These are phyloP conservation scores for Speleostelium caveatum DNA, from an alignment of 78 protist genomes.

Conservation along the genomic window DNA sequence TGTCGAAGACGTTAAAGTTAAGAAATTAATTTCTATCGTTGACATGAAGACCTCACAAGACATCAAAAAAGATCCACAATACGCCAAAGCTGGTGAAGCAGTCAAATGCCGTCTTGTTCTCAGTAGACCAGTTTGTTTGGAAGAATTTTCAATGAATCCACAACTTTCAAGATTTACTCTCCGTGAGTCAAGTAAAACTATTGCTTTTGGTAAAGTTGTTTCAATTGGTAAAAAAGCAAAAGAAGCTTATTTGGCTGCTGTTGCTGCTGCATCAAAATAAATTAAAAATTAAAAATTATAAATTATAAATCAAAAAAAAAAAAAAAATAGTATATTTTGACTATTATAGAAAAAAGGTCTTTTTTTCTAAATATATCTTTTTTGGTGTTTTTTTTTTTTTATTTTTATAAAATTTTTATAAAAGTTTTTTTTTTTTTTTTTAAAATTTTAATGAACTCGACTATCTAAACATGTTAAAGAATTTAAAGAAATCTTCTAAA, in stretches of 20 bases:
- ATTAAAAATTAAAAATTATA: too few species aligned
- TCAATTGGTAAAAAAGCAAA: slow-evolving; percentile 62
- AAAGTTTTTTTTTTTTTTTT: too few species aligned
- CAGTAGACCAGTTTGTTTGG: slow-evolving; percentile 84
- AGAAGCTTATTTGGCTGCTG: slow-evolving; percentile 28
- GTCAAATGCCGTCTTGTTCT: slow-evolving; percentile 85
- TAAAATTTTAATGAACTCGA: too few species aligned
- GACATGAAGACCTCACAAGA: slow-evolving; percentile 91
- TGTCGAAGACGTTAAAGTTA: slow-evolving; percentile 82
- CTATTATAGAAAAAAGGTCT: too few species aligned
- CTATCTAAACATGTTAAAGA: neutral
- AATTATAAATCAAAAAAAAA: too few species aligned
- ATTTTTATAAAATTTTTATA: too few species aligned
- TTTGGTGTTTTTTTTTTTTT: too few species aligned
- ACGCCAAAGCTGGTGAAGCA: slow-evolving; percentile 84
- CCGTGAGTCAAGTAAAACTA: slow-evolving; percentile 91
- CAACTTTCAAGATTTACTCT: slow-evolving; percentile 97
- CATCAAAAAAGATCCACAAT: slow-evolving; percentile 89
- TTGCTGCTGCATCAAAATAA: neutral
- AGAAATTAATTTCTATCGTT: slow-evolving; percentile 57
- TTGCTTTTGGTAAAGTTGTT: slow-evolving; percentile 78
- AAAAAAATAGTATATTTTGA: too few species aligned
- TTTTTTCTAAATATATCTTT: too few species aligned
- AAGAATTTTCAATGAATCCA: slow-evolving; percentile 83
- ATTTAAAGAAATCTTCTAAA: slow-evolving; percentile 7